Base-by-base conservation (phyloP, 2,329 filamentous ascomycete species). In the Diaporthe amygdali region DNA sequence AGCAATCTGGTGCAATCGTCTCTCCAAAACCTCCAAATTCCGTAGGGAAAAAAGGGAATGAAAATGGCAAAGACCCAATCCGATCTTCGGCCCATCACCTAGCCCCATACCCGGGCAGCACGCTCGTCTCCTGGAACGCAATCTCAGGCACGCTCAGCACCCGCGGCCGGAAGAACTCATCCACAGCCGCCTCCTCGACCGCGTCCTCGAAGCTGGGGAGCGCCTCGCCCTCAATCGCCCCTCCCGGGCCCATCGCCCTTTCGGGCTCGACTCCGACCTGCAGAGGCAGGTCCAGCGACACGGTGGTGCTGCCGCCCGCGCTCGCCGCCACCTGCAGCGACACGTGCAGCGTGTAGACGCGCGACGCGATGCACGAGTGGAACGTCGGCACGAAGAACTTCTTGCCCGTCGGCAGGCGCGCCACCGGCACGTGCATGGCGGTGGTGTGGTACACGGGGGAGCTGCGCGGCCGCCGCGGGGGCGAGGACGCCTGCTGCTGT, bases 331-430 rank as follows among this genome's bases (percentile, higher is more conserved):
- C 66, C 8, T 80, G 81, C 7, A 90, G 76, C 17, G 80, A 79
- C 51, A 87, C 75, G 74, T 85, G 83, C 37, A 90, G 76, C 5
- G 85, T 82, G 77, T 90, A 90, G n/a, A 84, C 84, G 32, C 88
- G 85, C 9, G 86, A 87, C 46, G 84, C 81, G 77, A 90, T 85
- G 80, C 88, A 90, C 10, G 85, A 87, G 80, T 90, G 87, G 76
- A 90, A 90, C 6, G 86, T 87, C 0, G 88, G 88, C 27, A 90
- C 73, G 74, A 89, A 88, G 10, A 84, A 81, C 77, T 85, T 87
- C 76, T 83, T 85, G 34, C 79, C 77, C 10, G 80, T 77, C 5
- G 87, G 86, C 39, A 90, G 77, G 30, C 41, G 59, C 20, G 79
- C 76, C 71, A 90, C 80, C 1, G 88, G 87, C 1, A 90, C 76